Base-by-base conservation (phyloP, 306 rosid species). In the Urtica urens region DNA sequence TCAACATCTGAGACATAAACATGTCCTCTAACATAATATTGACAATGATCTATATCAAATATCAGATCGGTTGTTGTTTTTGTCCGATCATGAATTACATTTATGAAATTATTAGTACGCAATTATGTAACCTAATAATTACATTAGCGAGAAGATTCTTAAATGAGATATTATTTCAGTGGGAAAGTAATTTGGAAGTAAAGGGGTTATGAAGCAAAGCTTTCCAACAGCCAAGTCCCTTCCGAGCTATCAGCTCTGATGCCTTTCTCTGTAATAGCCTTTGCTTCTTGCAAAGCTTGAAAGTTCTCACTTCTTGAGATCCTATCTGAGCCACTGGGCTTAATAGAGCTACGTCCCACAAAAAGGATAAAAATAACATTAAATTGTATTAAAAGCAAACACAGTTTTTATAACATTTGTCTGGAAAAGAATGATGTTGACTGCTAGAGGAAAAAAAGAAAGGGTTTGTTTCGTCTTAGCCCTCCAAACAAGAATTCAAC, bases 281-380 rank as follows among this genome's bases (percentile, higher is more conserved):
- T 49, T 64, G 70, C 51, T 69, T 80, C 71, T 74, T 83, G 67
- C 73, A 62, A 38, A 83, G 67, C 64, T 67, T 57, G 66, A 83
- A 72, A 28, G 59, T 75, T 64, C 78, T 59, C 10, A 13, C 72
- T 14, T 72, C 80, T 29, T 59, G 41, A 46, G 70, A 59, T 57
- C 86, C 86, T 38, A 83, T 75, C 10, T 51, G 21, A 38, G 78
- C 90, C 73, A 38, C 29, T 13, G 79, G 79, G 59, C 57, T 80
- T 64, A 80, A 56, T n/a, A n/a, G n/a, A 57, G 79, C 94, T 82
- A 60, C 45, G 1, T 26, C 26, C 20, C 21, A 35, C 21, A 28
- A 30, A 5, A 49, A 18, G 5, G 11, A 16, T 2, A 30, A n/a
- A 25, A 8, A 9, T 2, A 48, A 28, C 15, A 29, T 1, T 0